Evolutionary conservation across 1,284 basidiomycete species (phyloP), one percentile per base, ranked within the genome.

Genomic region (Tetrapyrgos nigripes): DNA sequence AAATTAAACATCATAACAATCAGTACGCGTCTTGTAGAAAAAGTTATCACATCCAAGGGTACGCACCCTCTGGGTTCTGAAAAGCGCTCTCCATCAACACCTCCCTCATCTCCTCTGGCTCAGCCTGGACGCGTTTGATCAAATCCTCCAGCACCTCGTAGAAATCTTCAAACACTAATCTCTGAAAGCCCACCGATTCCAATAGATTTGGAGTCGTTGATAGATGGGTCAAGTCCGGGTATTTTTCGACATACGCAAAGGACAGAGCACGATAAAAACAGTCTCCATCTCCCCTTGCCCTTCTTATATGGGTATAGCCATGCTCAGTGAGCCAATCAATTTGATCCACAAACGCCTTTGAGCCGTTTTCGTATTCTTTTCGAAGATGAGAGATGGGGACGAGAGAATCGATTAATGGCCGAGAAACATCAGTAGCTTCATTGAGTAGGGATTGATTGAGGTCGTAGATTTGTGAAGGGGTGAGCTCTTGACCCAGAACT

Each of bases 231-330:
- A 87, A 73, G 44, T 83, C 78, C 13, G 71, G 67, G 0, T 76
- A 76, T 27, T 77, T 75, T 50, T 89, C 80, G 26, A 92, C 72
- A 68, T 87, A 89, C 2, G 87, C 83, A 62, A 91, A 88, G 21
- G 83, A 89, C 59, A 91, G 79, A 33, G 89, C 90, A 79, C 90
- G 78, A 70, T 92, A 93, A 70, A 92, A 92, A 68, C 91, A 93
- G 71, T 93, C 88, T 0, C 91, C 91, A 66, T 93, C 91, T 23
- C 93, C 92, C 75, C 87, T 81, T 0, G 90, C 85, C 49, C 91
- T 77, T 68, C 91, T 81, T 48, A 94, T 79, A 26, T 77, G 76
- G 40, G 78, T 77, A 76, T 84, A 93, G 1, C 91, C 91, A 54
- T 79, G 68, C 64, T 66, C 60, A 59, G 75, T 71, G 66, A 89